Evolutionary conservation across 139 green algal species (phyloP).

Genomic region (Picochlorum sp.): DNA sequence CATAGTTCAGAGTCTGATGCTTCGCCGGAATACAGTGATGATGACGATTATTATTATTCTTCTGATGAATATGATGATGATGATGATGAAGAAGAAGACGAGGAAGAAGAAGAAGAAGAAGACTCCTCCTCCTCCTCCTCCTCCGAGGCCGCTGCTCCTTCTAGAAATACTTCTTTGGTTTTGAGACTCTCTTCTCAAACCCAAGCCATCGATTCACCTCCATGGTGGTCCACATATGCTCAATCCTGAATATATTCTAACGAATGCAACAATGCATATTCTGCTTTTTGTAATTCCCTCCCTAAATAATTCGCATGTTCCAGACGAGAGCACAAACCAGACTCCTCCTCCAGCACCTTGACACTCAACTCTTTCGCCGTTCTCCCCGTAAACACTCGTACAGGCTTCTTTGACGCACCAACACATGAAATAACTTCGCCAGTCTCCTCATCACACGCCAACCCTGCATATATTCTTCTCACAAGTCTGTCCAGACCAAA

Average conservation of each 20-base stretch:
- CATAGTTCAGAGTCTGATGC: not conserved
- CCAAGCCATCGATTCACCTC: too few species aligned
- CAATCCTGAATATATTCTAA: slow-evolving; percentile 52
- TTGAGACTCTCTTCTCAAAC: too few species aligned
- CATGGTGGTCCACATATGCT: not conserved
- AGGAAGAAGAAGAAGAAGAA: too few species aligned
- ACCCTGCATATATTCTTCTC: slow-evolving; percentile 13
- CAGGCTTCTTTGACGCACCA: slow-evolving; percentile 21
- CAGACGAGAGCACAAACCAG: slow-evolving; percentile 31
- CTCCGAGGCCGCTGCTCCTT: too few species aligned
- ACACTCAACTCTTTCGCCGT: slow-evolving; percentile 54
- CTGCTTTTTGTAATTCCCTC: slow-evolving; percentile 50
- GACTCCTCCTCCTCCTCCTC: too few species aligned
- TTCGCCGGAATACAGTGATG: not conserved
- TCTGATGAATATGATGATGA: not conserved
- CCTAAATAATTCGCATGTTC: slow-evolving; percentile 59
- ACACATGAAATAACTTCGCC: slow-evolving; percentile 51
- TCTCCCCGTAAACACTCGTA: slow-evolving; percentile 28
- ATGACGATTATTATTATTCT: not conserved
- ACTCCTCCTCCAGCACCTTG: slow-evolving; percentile 34
- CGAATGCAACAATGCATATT: slow-evolving; percentile 33
- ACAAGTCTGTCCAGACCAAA: not conserved
- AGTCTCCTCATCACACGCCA: slow-evolving; percentile 51
- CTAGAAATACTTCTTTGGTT: too few species aligned
- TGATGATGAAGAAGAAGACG: not conserved